Evolutionary conservation across 495 filamentous ascomycete species (phyloP), one percentile per base, ranked within the genome.

Genomic region (Oidiodendron maius): DNA sequence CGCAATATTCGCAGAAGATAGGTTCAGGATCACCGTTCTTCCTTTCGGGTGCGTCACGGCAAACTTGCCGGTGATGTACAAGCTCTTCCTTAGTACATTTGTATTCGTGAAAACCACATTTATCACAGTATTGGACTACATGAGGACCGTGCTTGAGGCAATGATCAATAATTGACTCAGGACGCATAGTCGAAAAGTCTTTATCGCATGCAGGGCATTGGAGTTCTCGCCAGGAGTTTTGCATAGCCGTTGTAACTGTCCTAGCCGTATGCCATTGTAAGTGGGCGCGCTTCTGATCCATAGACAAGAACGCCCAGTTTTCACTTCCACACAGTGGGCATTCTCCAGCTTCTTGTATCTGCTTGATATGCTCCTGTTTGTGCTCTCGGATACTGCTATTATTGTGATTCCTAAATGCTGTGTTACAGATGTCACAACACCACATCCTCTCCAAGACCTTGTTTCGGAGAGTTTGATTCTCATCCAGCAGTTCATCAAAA

Each of bases 151-250:
- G 57, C 4, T 48, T 32, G 10, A 41, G 42, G 1, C 52, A 23
- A 24, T 60, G 57, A 5, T 18, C 11, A 4, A 60, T 23, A 1
- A 56, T 25, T 6, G 44, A 8, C 4, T 48, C 32, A 13, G 46
- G 32, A 11, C 43, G 16, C 17, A 34, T 6, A 17, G n/a, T 4
- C 3, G 35, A 15, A 13, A 60, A 40, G n/a, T 44, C 39, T 17
- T 13, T n/a, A 17, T 60, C 50, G 38, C 52, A 58, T 30, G 49
- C 32, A 3, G 58, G 58, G 25, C 55, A 58, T 17, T 37, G 28
- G 10, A 52, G 25, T 3, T 39, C 21, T 9, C 44, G 21, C 20
- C 30, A 57, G 16, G 53, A 61, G 8, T 40, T 21, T 21, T 38
- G 43, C 1, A 57, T 55, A 4, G 18, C 22, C 5, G 30, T 21